Evolutionary conservation across 306 rosid species (phyloP).

Genomic region (Echinosophora koreensis): DNA sequence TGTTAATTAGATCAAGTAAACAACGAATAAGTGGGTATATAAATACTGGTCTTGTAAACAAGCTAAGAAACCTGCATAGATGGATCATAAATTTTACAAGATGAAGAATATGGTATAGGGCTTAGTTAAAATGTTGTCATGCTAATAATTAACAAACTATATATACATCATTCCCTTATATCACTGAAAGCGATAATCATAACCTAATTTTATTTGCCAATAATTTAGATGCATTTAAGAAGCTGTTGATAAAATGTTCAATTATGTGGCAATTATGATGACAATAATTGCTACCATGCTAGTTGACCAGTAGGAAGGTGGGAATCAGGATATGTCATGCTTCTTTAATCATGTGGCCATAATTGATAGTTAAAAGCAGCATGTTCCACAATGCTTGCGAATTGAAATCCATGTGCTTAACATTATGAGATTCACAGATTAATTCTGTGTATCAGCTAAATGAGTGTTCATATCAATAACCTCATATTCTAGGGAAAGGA

Average conservation of each 20-base stretch:
- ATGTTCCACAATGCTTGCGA: slow-evolving; percentile 22
- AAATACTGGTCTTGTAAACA: background rate
- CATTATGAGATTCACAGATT: slow-evolving; percentile 19
- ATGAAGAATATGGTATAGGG: background rate
- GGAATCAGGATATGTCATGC: slow-evolving; percentile 36
- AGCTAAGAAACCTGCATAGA: background rate
- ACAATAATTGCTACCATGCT: slow-evolving; percentile 24
- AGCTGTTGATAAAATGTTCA: background rate
- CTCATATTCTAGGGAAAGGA: background rate
- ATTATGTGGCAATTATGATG: slow-evolving; percentile 32
- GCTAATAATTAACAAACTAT: background rate
- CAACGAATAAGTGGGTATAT: background rate
- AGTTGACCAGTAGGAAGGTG: slow-evolving; percentile 14
- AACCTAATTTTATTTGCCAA: background rate
- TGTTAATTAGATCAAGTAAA: slow-evolving; percentile 41
- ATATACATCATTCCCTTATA: background rate
- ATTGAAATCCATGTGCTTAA: slow-evolving; percentile 31
- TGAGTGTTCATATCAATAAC: background rate
- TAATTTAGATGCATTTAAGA: background rate
- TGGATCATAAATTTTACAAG: background rate
- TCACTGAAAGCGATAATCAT: background rate
- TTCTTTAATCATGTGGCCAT: slow-evolving; percentile 45
- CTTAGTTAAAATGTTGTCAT: background rate
- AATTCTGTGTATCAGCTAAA: slow-evolving; percentile 20
- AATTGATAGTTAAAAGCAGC: slow-evolving; percentile 23